phyloP scores from a whole-genome alignment of 2,329 filamentous ascomycete species.

The Colletotrichum spinosum region DNA sequence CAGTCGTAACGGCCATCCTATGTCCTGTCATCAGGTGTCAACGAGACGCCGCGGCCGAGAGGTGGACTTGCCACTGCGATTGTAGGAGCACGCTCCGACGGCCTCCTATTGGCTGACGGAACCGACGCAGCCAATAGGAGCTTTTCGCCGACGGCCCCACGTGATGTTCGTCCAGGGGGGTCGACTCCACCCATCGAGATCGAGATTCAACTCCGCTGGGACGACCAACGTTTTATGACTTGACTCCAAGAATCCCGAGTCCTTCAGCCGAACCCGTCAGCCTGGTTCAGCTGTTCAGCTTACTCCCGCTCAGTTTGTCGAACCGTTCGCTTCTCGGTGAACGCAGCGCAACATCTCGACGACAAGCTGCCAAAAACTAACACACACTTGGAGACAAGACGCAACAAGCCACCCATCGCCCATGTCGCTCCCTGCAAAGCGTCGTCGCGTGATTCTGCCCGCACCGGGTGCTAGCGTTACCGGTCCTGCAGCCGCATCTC shows the following conservation, averaged over 20 bases:
- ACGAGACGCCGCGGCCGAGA: too few relatives aligned
- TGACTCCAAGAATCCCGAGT: too few relatives aligned
- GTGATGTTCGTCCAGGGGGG: constrained; percentile 1
- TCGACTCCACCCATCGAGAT: constrained; percentile 7
- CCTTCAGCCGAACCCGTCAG: too few relatives aligned
- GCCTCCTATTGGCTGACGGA: constrained; percentile 23
- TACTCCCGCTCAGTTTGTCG: too few relatives aligned
- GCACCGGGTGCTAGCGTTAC: constrained; percentile 14
- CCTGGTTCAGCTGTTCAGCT: too few relatives aligned
- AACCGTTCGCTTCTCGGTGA: too few relatives aligned
- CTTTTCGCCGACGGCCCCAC: constrained; percentile 3
- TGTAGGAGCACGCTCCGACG: constrained; percentile 31
- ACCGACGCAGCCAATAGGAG: constrained; percentile 16
- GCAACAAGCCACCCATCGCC: constrained; percentile 1
- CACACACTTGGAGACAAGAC: neutral
- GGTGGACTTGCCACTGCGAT: too few relatives aligned
- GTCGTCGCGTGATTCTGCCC: constrained; percentile 33
- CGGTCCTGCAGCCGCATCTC: neutral
- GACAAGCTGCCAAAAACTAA: neutral
- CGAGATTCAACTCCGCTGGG: neutral
- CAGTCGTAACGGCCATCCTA: too few relatives aligned
- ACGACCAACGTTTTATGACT: neutral
- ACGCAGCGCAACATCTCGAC: too few relatives aligned
- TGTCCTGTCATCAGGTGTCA: too few relatives aligned
- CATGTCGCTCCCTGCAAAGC: constrained; percentile 33